Evolutionary conservation across 192 early-diverging fungal genomes (phyloP).

Genomic region (Rhizophagus clarus): DNA sequence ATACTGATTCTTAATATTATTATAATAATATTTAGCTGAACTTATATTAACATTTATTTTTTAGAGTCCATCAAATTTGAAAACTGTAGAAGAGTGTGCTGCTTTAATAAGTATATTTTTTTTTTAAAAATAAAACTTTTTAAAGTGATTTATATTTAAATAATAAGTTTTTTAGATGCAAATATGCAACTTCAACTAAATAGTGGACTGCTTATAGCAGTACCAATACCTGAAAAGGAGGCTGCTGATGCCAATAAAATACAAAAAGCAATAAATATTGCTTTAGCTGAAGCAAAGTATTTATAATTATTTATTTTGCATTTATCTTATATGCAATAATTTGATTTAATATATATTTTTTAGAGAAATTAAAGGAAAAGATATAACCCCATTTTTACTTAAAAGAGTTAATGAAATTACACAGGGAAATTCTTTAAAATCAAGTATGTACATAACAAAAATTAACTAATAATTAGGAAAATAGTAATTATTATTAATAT

Average conservation of each 20-base stretch:
- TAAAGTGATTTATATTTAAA: background rate
- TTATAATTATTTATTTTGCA: slow-evolving; percentile 3
- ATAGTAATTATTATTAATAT: no score
- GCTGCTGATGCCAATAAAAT: slow-evolving; percentile 63
- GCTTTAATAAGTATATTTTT: slow-evolving; percentile 51
- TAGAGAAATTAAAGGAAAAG: slow-evolving; percentile 77
- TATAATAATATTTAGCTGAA: background rate
- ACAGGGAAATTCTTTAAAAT: slow-evolving; percentile 71
- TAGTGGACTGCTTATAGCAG: slow-evolving; percentile 85
- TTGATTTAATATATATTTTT: slow-evolving; percentile 3
- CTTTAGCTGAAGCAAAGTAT: slow-evolving; percentile 72
- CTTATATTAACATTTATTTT: background rate
- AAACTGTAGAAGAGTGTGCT: slow-evolving; percentile 56
- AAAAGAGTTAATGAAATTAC: slow-evolving; percentile 84
- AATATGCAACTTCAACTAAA: slow-evolving; percentile 65
- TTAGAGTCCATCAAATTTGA: slow-evolving; percentile 56
- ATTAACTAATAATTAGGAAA: background rate
- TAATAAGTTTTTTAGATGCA: slow-evolving; percentile 40
- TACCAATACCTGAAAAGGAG: slow-evolving; percentile 79
- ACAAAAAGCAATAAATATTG: slow-evolving; percentile 70
- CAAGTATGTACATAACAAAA: slow-evolving; percentile 61
- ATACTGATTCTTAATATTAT: background rate
- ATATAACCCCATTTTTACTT: slow-evolving; percentile 93
- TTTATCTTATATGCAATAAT: background rate
- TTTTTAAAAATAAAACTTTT: background rate